Conservation (phyloP, 345 rosid genomes). For the Corchorus capsularis region DNA sequence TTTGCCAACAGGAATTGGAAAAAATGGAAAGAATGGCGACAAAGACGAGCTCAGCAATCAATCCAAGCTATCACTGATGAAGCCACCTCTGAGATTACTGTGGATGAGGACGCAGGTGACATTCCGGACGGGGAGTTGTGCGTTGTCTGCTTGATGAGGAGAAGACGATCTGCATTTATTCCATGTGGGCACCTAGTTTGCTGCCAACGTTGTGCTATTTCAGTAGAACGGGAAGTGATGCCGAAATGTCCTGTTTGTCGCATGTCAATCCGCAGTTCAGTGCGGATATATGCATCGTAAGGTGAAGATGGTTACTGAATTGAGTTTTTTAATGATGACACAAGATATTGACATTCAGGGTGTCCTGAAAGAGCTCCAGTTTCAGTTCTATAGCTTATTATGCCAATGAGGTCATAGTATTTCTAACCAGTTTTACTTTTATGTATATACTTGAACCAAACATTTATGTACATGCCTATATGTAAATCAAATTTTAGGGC, state of each 20-base stretch:
- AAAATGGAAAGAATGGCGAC: conserved; percentile 66
- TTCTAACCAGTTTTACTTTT: conserved; percentile 1
- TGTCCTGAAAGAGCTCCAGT: neutral
- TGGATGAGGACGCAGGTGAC: conserved; percentile 51
- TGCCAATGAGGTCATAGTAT: neutral
- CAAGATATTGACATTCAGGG: conserved; percentile 6
- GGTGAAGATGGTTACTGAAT: conserved; percentile 5
- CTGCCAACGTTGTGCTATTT: conserved; percentile 74
- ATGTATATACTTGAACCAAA: neutral
- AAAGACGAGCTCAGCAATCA: conserved; percentile 40
- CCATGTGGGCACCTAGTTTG: conserved; percentile 97
- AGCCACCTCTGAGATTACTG: conserved; percentile 19
- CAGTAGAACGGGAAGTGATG: conserved; percentile 58
- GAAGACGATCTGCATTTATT: conserved; percentile 67
- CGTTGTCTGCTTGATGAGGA: conserved; percentile 76
- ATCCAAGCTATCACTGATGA: conserved; percentile 24
- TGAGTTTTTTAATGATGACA: neutral
- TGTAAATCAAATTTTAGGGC: neutral
- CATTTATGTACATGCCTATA: neutral
- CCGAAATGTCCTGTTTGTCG: conserved; percentile 93
- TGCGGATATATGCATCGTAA: conserved; percentile 67
- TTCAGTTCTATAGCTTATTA: conserved; percentile 1
- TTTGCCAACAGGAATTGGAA: conserved; percentile 70
- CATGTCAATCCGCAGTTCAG: conserved; percentile 54
- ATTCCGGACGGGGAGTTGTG: conserved; percentile 85